These are phyloP conservation scores for Podila horticola DNA, from an alignment of 192 early-diverging fungal genomes.

Conservation along the genomic window DNA sequence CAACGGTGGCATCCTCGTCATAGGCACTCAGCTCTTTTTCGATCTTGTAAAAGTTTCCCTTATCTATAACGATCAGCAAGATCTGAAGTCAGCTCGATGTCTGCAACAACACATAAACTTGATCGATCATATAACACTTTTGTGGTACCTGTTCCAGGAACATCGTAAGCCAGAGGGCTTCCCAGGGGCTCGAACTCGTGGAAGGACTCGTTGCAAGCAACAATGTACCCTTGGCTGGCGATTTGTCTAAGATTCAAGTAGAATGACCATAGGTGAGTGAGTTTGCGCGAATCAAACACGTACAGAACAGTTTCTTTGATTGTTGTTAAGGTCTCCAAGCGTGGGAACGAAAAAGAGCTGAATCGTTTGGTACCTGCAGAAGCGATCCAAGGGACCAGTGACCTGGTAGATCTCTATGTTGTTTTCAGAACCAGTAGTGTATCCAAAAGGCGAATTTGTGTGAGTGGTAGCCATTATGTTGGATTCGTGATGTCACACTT, in stretches of 20 bases:
- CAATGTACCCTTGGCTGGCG: constrained; percentile 54
- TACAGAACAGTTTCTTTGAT: too few relatives aligned
- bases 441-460: too few relatives aligned
- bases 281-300: neutral
- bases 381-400: constrained; percentile 68
- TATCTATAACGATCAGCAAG: constrained; percentile 38
- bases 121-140: neutral
- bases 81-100: neutral
- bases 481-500: too few relatives aligned
- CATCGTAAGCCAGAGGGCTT: constrained; percentile 65
- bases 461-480: too few relatives aligned
- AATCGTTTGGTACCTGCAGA: constrained; percentile 55
- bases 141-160: constrained; percentile 48
- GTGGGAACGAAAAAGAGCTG: neutral
- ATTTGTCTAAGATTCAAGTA: constrained; percentile 34
- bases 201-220: constrained; percentile 69
- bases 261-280: neutral
- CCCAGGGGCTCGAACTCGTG: constrained; percentile 70
- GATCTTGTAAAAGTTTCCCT: constrained; percentile 69
- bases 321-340: neutral
- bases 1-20: constrained; percentile 67
- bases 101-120: neutral
- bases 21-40: constrained; percentile 64
- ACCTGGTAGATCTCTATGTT: constrained; percentile 70
- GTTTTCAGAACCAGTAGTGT: neutral